Evolutionary conservation across 2,329 filamentous ascomycete genomes (phyloP), one percentile per base, ranked within the genome.

Genomic region (Fusarium sp.): DNA sequence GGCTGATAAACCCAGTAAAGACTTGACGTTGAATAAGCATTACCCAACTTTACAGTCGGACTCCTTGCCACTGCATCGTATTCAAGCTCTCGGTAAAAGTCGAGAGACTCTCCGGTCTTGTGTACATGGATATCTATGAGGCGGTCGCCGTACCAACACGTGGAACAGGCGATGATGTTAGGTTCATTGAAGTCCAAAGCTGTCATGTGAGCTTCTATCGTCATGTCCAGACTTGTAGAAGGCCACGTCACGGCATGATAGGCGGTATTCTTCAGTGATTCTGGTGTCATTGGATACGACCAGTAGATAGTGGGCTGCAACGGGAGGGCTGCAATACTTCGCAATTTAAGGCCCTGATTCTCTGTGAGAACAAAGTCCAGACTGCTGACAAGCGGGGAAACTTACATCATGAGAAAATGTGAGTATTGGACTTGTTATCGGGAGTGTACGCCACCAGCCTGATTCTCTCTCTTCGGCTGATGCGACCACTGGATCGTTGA

Each of bases 361-460:
- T 2, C 25, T 8, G 9, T 70, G n/a, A 71, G 55, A 43, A 50
- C 12, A 28, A 9, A 18, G 18, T 3, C 9, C 7, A 19, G 3
- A 8, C n/a, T 3, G n/a, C 4, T 19, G 13, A 2, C 6, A n/a
- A 23, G 9, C 2, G n/a, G 8, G 10, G 18, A 12, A 31, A 21
- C 63, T 61, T 18, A 71, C 67, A 49, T 70, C 67, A 8, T 23
- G 37, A 16, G n/a, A 45, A 23, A 65, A 65, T 14, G 43, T 23
- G 12, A 70, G 34, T 6, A 9, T 6, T 13, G 25, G 25, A 7
- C 19, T 42, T 10, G 14, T 25, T 23, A 61, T 37, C 1, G 46
- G 54, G 21, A 70, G 39, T 4, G 67, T 71, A 45, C 55, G 58
- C 67, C 67, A 70, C 63, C 67, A 68, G 50, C 21, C 39, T 18